Evolutionary conservation across 805 yeast genomes (phyloP).

Genomic region (Schizosaccharomyces octosporus): DNA sequence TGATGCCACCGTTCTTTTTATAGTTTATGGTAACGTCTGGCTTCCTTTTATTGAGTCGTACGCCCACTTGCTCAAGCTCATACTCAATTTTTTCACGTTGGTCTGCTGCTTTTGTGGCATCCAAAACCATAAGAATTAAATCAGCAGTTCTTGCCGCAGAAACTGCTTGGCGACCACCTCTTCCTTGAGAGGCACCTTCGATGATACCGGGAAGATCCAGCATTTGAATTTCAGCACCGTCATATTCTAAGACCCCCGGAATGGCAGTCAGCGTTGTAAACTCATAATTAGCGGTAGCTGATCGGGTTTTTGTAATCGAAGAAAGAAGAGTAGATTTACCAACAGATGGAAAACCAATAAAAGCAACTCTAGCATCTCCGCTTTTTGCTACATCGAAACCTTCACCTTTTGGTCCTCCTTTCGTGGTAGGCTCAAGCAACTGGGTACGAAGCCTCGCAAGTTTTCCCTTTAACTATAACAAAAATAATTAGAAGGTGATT

Average conservation of each 20-base stretch:
- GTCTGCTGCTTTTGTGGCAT: slow-evolving; percentile 80
- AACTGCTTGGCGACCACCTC: slow-evolving; percentile 92
- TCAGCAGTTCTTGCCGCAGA: slow-evolving; percentile 87
- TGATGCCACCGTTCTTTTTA: slow-evolving; percentile 80
- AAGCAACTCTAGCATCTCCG: slow-evolving; percentile 86
- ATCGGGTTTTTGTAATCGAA: slow-evolving; percentile 62
- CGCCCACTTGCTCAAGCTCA: slow-evolving; percentile 85
- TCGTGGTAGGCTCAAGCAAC: slow-evolving; percentile 70
- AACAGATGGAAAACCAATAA: slow-evolving; percentile 93
- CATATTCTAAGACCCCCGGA: slow-evolving; percentile 83
- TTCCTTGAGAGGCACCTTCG: slow-evolving; percentile 88
- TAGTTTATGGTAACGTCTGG: slow-evolving; percentile 61
- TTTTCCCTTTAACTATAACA: slow-evolving; percentile 46
- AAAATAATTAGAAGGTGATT: neutral
- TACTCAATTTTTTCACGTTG: slow-evolving; percentile 68
- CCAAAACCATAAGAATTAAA: slow-evolving; percentile 73
- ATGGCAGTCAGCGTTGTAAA: slow-evolving; percentile 92
- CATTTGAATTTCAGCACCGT: slow-evolving; percentile 90
- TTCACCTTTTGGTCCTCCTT: slow-evolving; percentile 36
- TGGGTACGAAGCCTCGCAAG: slow-evolving; percentile 71
- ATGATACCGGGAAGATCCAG: slow-evolving; percentile 96
- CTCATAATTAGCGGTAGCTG: slow-evolving; percentile 28
- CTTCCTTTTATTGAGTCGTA: slow-evolving; percentile 52
- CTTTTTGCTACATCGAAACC: slow-evolving; percentile 88
- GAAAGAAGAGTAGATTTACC: slow-evolving; percentile 82